Base-by-base conservation (phyloP, 441 rosid species). In the Codiaeum variegatum region DNA sequence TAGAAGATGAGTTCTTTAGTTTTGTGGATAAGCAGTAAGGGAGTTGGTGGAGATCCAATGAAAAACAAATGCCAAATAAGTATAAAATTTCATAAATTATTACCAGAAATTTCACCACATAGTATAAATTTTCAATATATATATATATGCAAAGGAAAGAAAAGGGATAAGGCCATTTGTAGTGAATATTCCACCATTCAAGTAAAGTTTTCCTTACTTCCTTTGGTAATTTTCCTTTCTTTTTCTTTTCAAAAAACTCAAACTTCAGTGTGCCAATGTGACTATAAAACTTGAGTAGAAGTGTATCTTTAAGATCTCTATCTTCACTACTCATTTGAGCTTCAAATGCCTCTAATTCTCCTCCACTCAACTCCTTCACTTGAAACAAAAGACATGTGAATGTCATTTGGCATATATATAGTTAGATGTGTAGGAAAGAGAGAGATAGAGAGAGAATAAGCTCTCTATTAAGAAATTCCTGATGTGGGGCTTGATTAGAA, bases 221-320 rank as follows among this genome's bases (percentile, higher is more conserved):
- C 77, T 94, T 94, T 0, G 99, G 99, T 62, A 94, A 87, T 77
- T 94, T 94, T 9, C 99, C 99, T 83, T 91, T 94, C 92, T 94
- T 94, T 82, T 90, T 94, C 74, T 94, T 94, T 94, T 92, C 92
- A 63, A 98, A 94, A 62, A 94, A 89, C 71, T 94, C 98, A 55
- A 88, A 90, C 81, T 92, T 94, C 36, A 94, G 81, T 66, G 91
- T 85, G 52, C 99, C 86, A 66, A 91, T 87, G 80, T 91, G 91
- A 74, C 97, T 79, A 40, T 97, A 79, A 78, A 77, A 67, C 64
- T 56, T 54, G 76, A 58, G 73, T 67, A 63, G 68, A 70, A 94
- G 94, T 81, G 73, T 80, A 71, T 84, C 82, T 77, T 78, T 73
- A 47, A 94, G 90, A 55, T 85, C 88, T 55, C 88, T 78, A 44